Evolutionary conservation across 257 asterid genomes (phyloP).

Genomic region (Primulina tabacum): DNA sequence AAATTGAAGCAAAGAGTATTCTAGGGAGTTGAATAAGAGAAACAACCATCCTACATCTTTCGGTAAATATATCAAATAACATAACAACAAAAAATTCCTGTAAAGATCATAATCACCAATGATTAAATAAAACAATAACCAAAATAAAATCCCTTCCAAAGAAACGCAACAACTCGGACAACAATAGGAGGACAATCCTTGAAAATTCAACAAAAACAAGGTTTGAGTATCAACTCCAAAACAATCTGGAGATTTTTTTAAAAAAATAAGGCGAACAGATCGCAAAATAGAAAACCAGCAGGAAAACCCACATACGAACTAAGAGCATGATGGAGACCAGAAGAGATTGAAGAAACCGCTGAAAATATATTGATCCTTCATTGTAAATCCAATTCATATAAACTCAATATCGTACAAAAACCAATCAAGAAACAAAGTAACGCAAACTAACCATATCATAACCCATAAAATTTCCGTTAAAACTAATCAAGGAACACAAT

Average conservation of each 20-base stretch:
- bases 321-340: not conserved
- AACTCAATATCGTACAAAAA: not conserved
- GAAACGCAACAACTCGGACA: not conserved
- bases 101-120: not conserved
- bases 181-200: constrained; percentile 21
- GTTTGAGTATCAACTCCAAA: constrained; percentile 14
- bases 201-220: constrained; percentile 7
- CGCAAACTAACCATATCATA: not conserved
- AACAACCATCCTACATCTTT: not conserved
- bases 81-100: not conserved
- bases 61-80: not conserved
- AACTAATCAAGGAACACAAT: constrained; percentile 8
- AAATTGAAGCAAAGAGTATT: not conserved
- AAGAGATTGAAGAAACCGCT: not conserved
- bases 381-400: not conserved
- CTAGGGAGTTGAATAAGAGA: not conserved
- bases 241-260: not conserved
- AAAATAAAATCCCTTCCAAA: constrained; percentile 7
- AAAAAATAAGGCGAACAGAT: not conserved
- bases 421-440: constrained; percentile 10
- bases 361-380: constrained; percentile 3
- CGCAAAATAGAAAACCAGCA: not conserved
- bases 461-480: not conserved
- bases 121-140: not conserved
- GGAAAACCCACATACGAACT: not conserved